A percentile compares a stretch with the other conserved stretches of the same genome.
These are phyloP conservation scores for Coprinellus aureogranulatus DNA, from an alignment of 768 basidiomycete genomes.

Conservation along the genomic window DNA sequence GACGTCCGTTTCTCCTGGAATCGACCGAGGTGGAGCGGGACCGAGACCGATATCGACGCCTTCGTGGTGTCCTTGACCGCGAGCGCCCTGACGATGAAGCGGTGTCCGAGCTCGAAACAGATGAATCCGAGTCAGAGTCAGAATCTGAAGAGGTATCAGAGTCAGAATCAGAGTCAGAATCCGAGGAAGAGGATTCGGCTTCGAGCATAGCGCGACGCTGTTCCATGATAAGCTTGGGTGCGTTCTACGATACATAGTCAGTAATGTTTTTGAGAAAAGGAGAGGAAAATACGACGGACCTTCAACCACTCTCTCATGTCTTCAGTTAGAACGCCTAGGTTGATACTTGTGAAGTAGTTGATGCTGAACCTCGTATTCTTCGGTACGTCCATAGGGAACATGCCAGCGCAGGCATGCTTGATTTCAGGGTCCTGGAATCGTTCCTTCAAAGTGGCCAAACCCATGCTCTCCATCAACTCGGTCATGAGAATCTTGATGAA, in stretches of 20 bases:
- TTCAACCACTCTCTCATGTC: constrained; percentile 96
- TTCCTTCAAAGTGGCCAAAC: constrained; percentile 80
- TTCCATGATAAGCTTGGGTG: constrained; percentile 89
- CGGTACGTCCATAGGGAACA: constrained; percentile 97
- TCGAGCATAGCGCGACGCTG: constrained; percentile 87
- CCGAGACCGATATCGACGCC: constrained; percentile 15
- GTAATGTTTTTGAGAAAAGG: not conserved
- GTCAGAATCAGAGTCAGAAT: constrained; percentile 27
- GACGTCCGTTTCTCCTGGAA: not conserved
- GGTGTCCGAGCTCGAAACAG: constrained; percentile 20
- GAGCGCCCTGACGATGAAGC: constrained; percentile 12
- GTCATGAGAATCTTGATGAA: constrained; percentile 96
- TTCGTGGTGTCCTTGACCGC: constrained; percentile 11
- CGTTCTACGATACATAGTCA: constrained; percentile 56
- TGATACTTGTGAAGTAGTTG: constrained; percentile 97
- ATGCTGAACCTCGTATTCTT: constrained; percentile 95
- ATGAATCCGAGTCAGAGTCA: constrained; percentile 28
- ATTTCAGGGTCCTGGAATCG: constrained; percentile 89
- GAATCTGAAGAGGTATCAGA: constrained; percentile 32
- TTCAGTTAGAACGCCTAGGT: constrained; percentile 86
- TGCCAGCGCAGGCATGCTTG: constrained; percentile 63
- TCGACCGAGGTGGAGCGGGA: not conserved
- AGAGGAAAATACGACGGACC: constrained; percentile 44
- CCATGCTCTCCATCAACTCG: constrained; percentile 94
- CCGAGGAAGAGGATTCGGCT: constrained; percentile 49